Conservation (phyloP, 2,329 filamentous ascomycete genomes). For the Zymoseptoria tritici region DNA sequence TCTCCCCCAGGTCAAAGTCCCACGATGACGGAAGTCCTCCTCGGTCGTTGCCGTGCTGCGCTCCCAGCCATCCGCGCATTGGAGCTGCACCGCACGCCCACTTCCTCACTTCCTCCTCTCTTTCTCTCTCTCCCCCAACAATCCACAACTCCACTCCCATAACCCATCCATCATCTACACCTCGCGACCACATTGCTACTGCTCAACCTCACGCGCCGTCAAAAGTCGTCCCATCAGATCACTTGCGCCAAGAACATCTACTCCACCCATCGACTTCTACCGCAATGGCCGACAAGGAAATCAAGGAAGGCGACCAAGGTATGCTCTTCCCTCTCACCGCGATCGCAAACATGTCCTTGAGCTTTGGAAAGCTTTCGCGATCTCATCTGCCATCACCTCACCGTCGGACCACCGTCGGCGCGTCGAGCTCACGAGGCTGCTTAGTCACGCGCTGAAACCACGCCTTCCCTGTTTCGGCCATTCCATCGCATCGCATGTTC, state of each 20-base stretch:
- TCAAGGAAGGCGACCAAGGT: conserved; percentile 41
- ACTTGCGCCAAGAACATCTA: conserved; percentile 17
- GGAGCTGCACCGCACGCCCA: not conserved
- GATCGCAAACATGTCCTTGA: conserved; percentile 12
- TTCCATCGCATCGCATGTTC: not conserved
- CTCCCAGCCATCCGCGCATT: not conserved
- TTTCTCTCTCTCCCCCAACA: conserved; percentile 2
- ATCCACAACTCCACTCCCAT: conserved; percentile 1
- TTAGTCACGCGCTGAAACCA: conserved; percentile 15
- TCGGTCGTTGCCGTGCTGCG: not conserved
- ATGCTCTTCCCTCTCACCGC: conserved; percentile 9
- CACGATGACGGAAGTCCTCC: not conserved
- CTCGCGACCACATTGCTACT: conserved; percentile 17
- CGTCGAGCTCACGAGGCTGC: conserved; percentile 8
- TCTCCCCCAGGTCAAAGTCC: too few species aligned
- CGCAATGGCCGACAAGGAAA: conserved; percentile 40
- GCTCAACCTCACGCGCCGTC: conserved; percentile 6
- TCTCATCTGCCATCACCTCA: conserved; percentile 1
- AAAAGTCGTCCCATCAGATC: conserved; percentile 5
- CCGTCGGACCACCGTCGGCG: conserved; percentile 6
- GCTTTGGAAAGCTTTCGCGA: conserved; percentile 10
- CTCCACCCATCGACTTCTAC: conserved; percentile 2
- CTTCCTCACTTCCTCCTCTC: not conserved
- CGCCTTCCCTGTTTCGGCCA: conserved; percentile 1
- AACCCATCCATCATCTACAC: conserved; percentile 7